Evolutionary conservation across 179 eudicot genomes (phyloP).

Genomic region (Vitellaria paradoxa): DNA sequence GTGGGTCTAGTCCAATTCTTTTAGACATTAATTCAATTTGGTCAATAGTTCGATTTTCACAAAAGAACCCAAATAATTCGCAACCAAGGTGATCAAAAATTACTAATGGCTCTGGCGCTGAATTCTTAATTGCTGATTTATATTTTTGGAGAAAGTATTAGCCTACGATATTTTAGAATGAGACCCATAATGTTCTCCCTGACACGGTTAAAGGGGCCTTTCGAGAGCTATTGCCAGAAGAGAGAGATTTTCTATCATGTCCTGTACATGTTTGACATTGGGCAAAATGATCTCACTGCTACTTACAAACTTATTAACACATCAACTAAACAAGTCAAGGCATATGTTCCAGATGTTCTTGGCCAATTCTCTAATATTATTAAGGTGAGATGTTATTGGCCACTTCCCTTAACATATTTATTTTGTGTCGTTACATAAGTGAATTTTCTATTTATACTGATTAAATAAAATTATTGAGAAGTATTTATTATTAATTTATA

Average conservation of each 20-base stretch:
- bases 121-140: too few relatives aligned
- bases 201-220: background rate
- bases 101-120: too few relatives aligned
- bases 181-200: too few relatives aligned
- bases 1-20: constrained; percentile 75
- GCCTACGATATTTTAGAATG: too few relatives aligned
- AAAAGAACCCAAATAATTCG: constrained; percentile 47
- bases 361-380: constrained; percentile 33
- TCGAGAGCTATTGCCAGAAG: constrained; percentile 34
- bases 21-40: constrained; percentile 55
- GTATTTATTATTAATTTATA: too few relatives aligned
- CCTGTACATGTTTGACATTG: constrained; percentile 52
- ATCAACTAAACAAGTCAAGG: constrained; percentile 42
- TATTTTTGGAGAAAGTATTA: too few relatives aligned
- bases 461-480: too few relatives aligned
- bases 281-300: constrained; percentile 58
- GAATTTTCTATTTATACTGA: too few relatives aligned
- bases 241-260: constrained; percentile 40
- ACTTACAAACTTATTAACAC: constrained; percentile 39
- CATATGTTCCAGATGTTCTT: constrained; percentile 40
- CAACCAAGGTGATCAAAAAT: constrained; percentile 59
- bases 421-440: too few relatives aligned
- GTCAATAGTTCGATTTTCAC: constrained; percentile 53
- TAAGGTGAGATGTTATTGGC: constrained; percentile 33
- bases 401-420: too few relatives aligned